Conservation (phyloP, 2,329 filamentous ascomycete species). For the Monilinia laxa region DNA sequence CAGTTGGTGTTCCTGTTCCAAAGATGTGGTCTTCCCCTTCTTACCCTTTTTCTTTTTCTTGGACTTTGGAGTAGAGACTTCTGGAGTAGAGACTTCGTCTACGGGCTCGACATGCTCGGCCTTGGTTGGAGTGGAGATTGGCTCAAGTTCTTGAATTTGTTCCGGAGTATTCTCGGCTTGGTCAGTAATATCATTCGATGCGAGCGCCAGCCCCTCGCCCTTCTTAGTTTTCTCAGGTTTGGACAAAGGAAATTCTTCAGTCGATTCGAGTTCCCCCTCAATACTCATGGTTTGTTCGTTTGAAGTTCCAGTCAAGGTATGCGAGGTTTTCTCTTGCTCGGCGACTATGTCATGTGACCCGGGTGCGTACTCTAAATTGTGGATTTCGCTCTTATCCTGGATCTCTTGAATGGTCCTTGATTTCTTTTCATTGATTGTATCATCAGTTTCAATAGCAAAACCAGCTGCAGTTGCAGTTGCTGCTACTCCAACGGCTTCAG, state of each 20-base stretch:
- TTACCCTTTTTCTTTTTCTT: conserved; percentile 29
- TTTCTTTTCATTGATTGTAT: conserved; percentile 41
- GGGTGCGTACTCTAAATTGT: conserved; percentile 20
- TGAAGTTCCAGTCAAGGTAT: conserved; percentile 26
- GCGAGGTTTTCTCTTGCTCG: conserved; percentile 27
- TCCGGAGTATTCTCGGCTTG: conserved; percentile 21
- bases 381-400: conserved; percentile 27
- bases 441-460: conserved; percentile 34
- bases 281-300: conserved; percentile 18
- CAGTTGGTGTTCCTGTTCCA: background rate
- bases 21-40: background rate
- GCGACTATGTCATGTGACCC: conserved; percentile 24
- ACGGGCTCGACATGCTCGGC: background rate
- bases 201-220: conserved; percentile 26
- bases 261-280: conserved; percentile 25
- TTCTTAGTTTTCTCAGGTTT: conserved; percentile 43
- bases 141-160: conserved; percentile 15
- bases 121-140: conserved; percentile 1
- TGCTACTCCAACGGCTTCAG: conserved; percentile 28
- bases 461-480: conserved; percentile 29
- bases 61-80: conserved; percentile 19
- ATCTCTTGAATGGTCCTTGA: conserved; percentile 42
- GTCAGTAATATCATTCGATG: conserved; percentile 21
- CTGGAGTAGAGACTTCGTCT: conserved; percentile 11
- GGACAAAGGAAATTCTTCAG: conserved; percentile 30